phyloP scores from a whole-genome alignment of 768 basidiomycete species.

The Hericium coralloides region DNA sequence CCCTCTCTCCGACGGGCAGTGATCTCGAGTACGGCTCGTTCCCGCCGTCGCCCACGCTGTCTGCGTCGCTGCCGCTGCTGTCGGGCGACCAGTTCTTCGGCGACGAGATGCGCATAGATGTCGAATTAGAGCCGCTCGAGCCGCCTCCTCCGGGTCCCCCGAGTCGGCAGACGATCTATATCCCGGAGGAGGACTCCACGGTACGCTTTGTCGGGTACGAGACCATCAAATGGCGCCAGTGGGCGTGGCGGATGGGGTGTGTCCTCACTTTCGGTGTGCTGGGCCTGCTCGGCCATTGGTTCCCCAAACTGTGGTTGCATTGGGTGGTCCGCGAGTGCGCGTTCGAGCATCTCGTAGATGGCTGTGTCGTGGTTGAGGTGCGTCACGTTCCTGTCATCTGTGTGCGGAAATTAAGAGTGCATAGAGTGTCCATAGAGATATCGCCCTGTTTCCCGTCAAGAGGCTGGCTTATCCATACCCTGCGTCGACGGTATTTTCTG shows the following conservation, averaged over 20 bases:
- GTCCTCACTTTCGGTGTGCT: conserved; percentile 62
- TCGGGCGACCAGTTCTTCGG: conserved; percentile 74
- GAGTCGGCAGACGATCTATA: conserved; percentile 76
- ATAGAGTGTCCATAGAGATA: conserved; percentile 79
- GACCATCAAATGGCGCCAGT: conserved; percentile 47
- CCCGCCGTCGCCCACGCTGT: conserved; percentile 47
- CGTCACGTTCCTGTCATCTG: conserved; percentile 18
- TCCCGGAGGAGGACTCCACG: conserved; percentile 84
- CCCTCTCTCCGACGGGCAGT: conserved; percentile 30
- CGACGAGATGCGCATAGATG: conserved; percentile 75
- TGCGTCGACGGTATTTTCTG: conserved; percentile 71
- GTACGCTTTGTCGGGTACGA: conserved; percentile 86
- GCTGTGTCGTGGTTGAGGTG: conserved; percentile 89
- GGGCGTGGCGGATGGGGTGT: conserved; percentile 66
- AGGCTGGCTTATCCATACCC: conserved; percentile 67
- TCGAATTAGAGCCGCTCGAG: conserved; percentile 52
- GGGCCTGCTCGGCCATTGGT: conserved; percentile 85
- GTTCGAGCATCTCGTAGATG: conserved; percentile 60
- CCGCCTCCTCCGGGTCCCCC: conserved; percentile 78
- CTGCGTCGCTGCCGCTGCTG: conserved; percentile 55
- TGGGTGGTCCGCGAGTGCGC: conserved; percentile 80
- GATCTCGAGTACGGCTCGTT: conserved; percentile 69
- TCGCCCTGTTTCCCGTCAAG: conserved; percentile 66
- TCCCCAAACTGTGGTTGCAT: conserved; percentile 84
- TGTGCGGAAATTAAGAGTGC: conserved; percentile 14